phyloP scores from a whole-genome alignment of 2,329 filamentous ascomycete genomes.

The Epichloe sp. region DNA sequence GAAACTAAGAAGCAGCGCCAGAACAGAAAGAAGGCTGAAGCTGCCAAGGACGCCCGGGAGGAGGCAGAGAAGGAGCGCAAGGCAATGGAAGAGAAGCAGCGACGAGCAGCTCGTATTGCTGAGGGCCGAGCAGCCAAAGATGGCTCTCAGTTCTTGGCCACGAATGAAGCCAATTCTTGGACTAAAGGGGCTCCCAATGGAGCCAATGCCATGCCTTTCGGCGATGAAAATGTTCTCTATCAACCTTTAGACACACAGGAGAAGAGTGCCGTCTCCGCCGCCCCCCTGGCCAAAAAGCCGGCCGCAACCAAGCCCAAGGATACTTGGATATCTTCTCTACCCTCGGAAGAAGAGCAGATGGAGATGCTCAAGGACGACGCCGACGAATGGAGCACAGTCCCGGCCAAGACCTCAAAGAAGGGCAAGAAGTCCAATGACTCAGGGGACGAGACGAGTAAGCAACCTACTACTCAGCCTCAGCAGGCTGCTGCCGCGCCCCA shows the following conservation, averaged over 20 bases:
- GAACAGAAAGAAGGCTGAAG: slow-evolving; percentile 79
- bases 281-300: slow-evolving; percentile 19
- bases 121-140: slow-evolving; percentile 77
- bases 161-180: slow-evolving; percentile 30
- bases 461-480: slow-evolving; percentile 19
- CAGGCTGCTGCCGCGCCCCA: slow-evolving; percentile 15
- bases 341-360: slow-evolving; percentile 50
- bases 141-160: slow-evolving; percentile 47
- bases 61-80: slow-evolving; percentile 70
- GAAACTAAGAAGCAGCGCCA: slow-evolving; percentile 95
- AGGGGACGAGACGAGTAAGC: slow-evolving; percentile 20
- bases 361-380: slow-evolving; percentile 38
- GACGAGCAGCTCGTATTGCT: slow-evolving; percentile 65
- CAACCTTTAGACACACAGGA: slow-evolving; percentile 49
- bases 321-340: slow-evolving; percentile 37
- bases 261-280: slow-evolving; percentile 13
- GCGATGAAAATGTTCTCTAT: slow-evolving; percentile 19
- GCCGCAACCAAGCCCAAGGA: slow-evolving; percentile 20
- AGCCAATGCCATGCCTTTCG: slow-evolving; percentile 18
- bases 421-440: slow-evolving; percentile 26
- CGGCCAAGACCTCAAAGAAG: slow-evolving; percentile 31
- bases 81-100: slow-evolving; percentile 65
- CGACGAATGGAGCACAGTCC: slow-evolving; percentile 49
- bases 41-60: slow-evolving; percentile 59
- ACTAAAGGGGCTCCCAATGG: slow-evolving; percentile 23